Percentiles rank a stretch among this genome's conserved stretches.
Evolutionary conservation across 148 eudicot species (phyloP).

Genomic region (Bassia scoparia): DNA sequence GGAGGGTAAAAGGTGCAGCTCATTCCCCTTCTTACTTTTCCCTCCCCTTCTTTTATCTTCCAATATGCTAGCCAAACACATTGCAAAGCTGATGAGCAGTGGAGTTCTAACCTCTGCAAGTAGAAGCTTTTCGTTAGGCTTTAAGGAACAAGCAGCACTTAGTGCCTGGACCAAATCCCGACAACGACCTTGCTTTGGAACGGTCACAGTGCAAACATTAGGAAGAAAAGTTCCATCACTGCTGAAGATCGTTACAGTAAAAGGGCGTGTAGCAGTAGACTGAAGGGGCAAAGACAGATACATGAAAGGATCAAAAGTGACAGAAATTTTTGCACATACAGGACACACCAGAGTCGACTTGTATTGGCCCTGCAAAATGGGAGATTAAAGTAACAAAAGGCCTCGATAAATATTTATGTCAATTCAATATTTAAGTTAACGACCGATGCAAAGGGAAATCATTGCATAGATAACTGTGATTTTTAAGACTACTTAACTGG

Average conservation of each 20-base stretch:
- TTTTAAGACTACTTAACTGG: background rate
- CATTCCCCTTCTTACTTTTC: too few relatives aligned
- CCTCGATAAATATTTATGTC: background rate
- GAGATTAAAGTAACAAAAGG: constrained; percentile 10
- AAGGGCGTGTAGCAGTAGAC: constrained; percentile 66
- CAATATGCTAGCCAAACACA: too few relatives aligned
- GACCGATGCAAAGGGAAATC: background rate
- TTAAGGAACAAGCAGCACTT: constrained; percentile 68
- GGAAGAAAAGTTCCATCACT: constrained; percentile 82
- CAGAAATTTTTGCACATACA: constrained; percentile 71
- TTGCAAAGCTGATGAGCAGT: background rate
- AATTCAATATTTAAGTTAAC: background rate
- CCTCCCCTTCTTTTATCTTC: too few relatives aligned
- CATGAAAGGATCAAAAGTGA: constrained; percentile 99
- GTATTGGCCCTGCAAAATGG: constrained; percentile 83
- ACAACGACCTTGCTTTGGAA: constrained; percentile 91
- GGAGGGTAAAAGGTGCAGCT: too few relatives aligned
- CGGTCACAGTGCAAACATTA: constrained; percentile 67
- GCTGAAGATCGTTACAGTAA: constrained; percentile 80
- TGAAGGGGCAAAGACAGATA: constrained; percentile 96
- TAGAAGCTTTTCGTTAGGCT: constrained; percentile 82
- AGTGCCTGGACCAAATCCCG: constrained; percentile 90
- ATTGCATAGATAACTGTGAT: background rate
- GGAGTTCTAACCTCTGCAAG: constrained; percentile 73
- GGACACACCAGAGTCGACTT: constrained; percentile 95